Evolutionary conservation across 106 monocot genomes (phyloP).

Genomic region (Dactylorhiza incarnata): DNA sequence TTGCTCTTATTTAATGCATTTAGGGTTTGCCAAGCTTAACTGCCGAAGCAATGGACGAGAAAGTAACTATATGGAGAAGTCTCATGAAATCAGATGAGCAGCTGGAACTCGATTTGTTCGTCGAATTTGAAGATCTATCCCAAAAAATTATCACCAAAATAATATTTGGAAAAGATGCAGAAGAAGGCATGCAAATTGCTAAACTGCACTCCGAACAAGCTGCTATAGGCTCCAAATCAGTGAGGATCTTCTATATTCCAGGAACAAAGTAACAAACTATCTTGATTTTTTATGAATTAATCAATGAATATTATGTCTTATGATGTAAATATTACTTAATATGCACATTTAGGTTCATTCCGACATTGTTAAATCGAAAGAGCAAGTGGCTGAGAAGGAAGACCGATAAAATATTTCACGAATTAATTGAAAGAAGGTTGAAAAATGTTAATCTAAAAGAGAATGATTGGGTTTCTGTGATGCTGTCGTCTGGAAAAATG

Average conservation of each 20-base stretch:
- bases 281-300: background rate
- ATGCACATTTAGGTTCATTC: constrained; percentile 3
- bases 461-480: constrained; percentile 8
- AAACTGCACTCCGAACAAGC: constrained; percentile 9
- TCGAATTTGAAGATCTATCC: background rate
- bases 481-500: constrained; percentile 10
- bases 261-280: background rate
- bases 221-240: background rate
- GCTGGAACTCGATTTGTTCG: constrained; percentile 5
- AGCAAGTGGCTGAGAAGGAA: constrained; percentile 13
- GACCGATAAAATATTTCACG: constrained; percentile 2
- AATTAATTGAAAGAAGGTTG: constrained; percentile 1
- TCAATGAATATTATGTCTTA: background rate
- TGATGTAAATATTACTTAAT: background rate
- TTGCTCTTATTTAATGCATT: background rate
- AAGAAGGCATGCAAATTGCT: constrained; percentile 1
- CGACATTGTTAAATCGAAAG: constrained; percentile 5
- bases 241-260: constrained; percentile 13
- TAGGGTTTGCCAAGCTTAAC: background rate
- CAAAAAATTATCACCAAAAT: constrained; percentile 6
- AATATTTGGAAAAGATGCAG: constrained; percentile 5
- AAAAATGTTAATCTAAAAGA: background rate
- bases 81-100: constrained; percentile 7
- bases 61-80: background rate
- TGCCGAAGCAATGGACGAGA: background rate